Conservation (phyloP, 2,329 filamentous ascomycete genomes). For the Fusarium annulatum region DNA sequence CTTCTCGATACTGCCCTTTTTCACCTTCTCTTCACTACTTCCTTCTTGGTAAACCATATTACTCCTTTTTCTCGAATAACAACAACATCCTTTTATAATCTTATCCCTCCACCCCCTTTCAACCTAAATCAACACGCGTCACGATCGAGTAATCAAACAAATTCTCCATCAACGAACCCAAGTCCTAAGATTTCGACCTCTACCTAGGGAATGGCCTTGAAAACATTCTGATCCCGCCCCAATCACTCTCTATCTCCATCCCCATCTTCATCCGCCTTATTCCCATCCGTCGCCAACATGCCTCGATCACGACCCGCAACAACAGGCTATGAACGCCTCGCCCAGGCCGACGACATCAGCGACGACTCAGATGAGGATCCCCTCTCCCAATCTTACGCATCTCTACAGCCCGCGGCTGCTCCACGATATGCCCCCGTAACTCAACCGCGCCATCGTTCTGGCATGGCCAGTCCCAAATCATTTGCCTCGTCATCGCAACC, state of each 20-base stretch:
- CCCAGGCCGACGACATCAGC: conserved; percentile 81
- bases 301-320: conserved; percentile 75
- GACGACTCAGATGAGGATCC: conserved; percentile 76
- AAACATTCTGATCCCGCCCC: conserved; percentile 13
- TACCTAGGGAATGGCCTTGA: conserved; percentile 32
- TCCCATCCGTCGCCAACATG: conserved; percentile 57
- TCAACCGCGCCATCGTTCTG: conserved; percentile 70
- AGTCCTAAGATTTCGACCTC: not conserved
- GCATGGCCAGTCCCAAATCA: conserved; percentile 67
- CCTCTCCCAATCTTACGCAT: conserved; percentile 63
- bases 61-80: conserved; percentile 16
- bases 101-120: conserved; percentile 22
- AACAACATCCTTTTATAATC: conserved; percentile 9
- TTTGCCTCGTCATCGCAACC: conserved; percentile 47
- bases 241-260: conserved; percentile 1
- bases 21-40: conserved; percentile 1
- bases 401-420: conserved; percentile 67
- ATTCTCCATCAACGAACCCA: not conserved
- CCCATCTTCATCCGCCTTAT: not conserved
- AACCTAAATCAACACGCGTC: conserved; percentile 12
- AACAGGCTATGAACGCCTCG: conserved; percentile 86
- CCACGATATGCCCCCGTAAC: conserved; percentile 73
- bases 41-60: conserved; percentile 6
- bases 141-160: conserved; percentile 12
- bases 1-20: not conserved